phyloP scores from a whole-genome alignment of 2,329 filamentous ascomycete species.

The Rhynchosporium secalis region DNA sequence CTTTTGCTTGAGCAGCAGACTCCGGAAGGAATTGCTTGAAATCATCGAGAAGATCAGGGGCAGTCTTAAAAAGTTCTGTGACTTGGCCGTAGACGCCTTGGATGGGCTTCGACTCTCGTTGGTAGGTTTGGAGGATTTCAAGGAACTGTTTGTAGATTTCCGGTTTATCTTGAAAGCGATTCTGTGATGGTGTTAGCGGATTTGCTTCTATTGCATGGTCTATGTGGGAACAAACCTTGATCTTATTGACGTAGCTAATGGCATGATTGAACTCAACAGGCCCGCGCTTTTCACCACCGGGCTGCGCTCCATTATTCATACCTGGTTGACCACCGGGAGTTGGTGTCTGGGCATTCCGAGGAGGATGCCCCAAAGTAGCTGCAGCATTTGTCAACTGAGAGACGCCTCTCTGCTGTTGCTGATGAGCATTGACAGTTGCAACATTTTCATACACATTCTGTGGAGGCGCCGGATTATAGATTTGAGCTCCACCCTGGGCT shows the following conservation, averaged over 20 bases:
- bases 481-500: slow-evolving; percentile 50
- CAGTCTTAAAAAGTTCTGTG: slow-evolving; percentile 87
- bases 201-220: slow-evolving; percentile 15
- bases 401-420: slow-evolving; percentile 65
- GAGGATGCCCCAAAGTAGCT: slow-evolving; percentile 43
- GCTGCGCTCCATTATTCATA: slow-evolving; percentile 62
- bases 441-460: slow-evolving; percentile 45
- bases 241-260: slow-evolving; percentile 99
- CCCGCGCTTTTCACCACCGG: slow-evolving; percentile 77
- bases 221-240: slow-evolving; percentile 68
- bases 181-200: slow-evolving; percentile 54
- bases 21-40: slow-evolving; percentile 99
- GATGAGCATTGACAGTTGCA: slow-evolving; percentile 48
- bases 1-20: slow-evolving; percentile 70
- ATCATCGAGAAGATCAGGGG: slow-evolving; percentile 92
- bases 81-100: slow-evolving; percentile 98
- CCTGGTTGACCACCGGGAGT: slow-evolving; percentile 57
- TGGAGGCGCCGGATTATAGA: slow-evolving; percentile 47
- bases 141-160: slow-evolving; percentile 99
- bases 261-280: slow-evolving; percentile 99
- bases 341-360: slow-evolving; percentile 59
- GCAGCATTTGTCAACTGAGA: slow-evolving; percentile 66
- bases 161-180: slow-evolving; percentile 92
- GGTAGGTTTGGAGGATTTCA: slow-evolving; percentile 96
- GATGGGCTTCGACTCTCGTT: slow-evolving; percentile 96